Percentiles rank a stretch among this genome's conserved stretches.
These are phyloP conservation scores for Protomyces gravidus DNA, from an alignment of 1,139 yeast species.

Conservation along the genomic window DNA sequence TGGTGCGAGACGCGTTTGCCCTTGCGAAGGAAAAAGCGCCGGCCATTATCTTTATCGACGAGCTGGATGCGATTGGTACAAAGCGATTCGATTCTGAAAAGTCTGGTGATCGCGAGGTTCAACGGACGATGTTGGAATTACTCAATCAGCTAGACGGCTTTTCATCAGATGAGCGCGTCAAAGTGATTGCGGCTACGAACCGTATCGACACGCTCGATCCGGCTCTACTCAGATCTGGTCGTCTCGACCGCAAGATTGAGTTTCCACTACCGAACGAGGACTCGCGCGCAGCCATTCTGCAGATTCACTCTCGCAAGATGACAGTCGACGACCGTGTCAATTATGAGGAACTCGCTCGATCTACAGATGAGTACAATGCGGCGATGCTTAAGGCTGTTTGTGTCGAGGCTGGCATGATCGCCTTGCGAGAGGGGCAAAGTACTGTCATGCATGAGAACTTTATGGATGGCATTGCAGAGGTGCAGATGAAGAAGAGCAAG, in stretches of 20 bases:
- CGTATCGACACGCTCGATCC: conserved; percentile 98
- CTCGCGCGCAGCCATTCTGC: conserved; percentile 85
- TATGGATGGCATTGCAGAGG: conserved; percentile 96
- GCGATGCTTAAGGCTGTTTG: conserved; percentile 98
- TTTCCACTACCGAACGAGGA: conserved; percentile 97
- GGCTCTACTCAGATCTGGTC: conserved; percentile 91
- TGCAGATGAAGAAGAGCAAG: conserved; percentile 93
- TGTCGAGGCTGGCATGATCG: conserved; percentile 99
- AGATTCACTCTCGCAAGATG: conserved; percentile 95
- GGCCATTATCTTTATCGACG: conserved; percentile 94
- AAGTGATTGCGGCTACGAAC: conserved; percentile 95
- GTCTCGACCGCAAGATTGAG: conserved; percentile 95
- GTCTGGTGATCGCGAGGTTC: conserved; percentile 97
- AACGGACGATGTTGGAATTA: conserved; percentile 96
- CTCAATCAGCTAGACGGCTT: conserved; percentile 96
- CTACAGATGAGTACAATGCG: conserved; percentile 97
- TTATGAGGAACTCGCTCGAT: conserved; percentile 97
- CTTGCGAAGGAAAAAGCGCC: conserved; percentile 98
- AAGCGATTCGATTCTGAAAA: conserved; percentile 97
- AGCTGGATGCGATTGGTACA: conserved; percentile 97
- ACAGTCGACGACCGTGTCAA: conserved; percentile 88
- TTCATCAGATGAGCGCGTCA: conserved; percentile 95
- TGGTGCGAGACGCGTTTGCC: conserved; percentile 98
- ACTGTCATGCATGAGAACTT: conserved; percentile 94
- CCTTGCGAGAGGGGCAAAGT: conserved; percentile 88